Evolutionary conservation across 1,284 basidiomycete species (phyloP).

Genomic region (Ceratobasidium sp.): DNA sequence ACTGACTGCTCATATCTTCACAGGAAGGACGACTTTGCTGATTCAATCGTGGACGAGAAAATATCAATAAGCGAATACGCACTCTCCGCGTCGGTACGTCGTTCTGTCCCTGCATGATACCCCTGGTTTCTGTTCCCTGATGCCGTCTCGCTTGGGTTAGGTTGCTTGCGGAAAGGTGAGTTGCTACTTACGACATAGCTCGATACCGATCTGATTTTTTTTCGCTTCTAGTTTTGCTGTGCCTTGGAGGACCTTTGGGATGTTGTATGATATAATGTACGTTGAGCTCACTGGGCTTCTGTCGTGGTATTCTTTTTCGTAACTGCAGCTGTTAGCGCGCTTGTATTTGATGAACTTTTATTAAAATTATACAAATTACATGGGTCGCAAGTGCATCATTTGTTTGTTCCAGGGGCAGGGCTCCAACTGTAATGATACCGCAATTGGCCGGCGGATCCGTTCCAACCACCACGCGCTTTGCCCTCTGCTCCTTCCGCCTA

Average conservation of each 20-base stretch:
- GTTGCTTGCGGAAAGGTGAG: slow-evolving; percentile 94
- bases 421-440: slow-evolving; percentile 9
- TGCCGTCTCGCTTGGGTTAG: slow-evolving; percentile 42
- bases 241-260: slow-evolving; percentile 73
- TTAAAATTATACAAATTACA: slow-evolving; percentile 4
- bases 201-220: not conserved
- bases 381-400: slow-evolving; percentile 29
- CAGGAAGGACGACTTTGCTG: slow-evolving; percentile 94
- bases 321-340: slow-evolving; percentile 38
- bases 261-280: slow-evolving; percentile 58
- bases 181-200: slow-evolving; percentile 42
- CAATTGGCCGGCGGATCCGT: not conserved
- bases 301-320: not conserved
- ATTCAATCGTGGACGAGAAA: slow-evolving; percentile 96
- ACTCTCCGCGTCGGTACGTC: slow-evolving; percentile 83
- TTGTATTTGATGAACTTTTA: slow-evolving; percentile 29
- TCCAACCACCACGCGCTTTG: slow-evolving; percentile 25
- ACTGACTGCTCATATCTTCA: slow-evolving; percentile 36
- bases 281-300: not conserved
- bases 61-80: slow-evolving; percentile 96
- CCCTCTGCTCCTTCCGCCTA: not conserved
- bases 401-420: slow-evolving; percentile 40
- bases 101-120: not conserved
- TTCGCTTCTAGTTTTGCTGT: slow-evolving; percentile 68
- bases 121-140: not conserved